Conservation (phyloP, 352 stramenopile species). For the Globisporangium heterothallicum region DNA sequence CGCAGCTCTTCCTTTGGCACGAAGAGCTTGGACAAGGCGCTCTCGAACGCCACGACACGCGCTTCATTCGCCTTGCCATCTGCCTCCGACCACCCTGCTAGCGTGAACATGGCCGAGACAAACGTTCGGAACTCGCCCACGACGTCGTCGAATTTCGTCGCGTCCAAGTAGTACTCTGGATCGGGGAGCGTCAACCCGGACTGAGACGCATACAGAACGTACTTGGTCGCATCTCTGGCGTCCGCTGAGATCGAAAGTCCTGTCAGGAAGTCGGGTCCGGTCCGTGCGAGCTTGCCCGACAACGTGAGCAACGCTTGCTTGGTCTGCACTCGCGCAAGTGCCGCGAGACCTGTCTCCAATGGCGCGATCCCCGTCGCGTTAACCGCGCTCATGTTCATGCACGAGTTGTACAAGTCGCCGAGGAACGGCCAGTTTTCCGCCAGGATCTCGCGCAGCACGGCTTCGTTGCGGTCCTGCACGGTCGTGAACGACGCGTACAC, state of each 20-base stretch:
- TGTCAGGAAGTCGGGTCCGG: conserved; percentile 78
- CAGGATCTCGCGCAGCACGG: conserved; percentile 22
- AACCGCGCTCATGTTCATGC: conserved; percentile 53
- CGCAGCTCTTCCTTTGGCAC: conserved; percentile 87
- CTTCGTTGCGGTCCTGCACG: conserved; percentile 25
- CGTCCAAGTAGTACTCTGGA: conserved; percentile 90
- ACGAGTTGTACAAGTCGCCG: conserved; percentile 52
- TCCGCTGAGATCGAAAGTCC: conserved; percentile 63
- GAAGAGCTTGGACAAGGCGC: conserved; percentile 69
- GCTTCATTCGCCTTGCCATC: conserved; percentile 31
- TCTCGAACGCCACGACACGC: conserved; percentile 83
- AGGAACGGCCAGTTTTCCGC: conserved; percentile 46
- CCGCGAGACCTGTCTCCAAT: conserved; percentile 23
- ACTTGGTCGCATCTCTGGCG: conserved; percentile 77
- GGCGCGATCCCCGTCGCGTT: conserved; percentile 37
- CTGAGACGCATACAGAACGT: conserved; percentile 81
- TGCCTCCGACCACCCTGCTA: conserved; percentile 38
- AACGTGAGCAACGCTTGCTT: conserved; percentile 45
- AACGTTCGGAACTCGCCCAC: conserved; percentile 68
- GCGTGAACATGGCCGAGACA: conserved; percentile 66
- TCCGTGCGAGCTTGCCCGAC: conserved; percentile 43
- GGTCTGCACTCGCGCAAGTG: conserved; percentile 26
- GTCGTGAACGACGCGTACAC: conserved; percentile 20
- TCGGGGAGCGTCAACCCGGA: conserved; percentile 85
- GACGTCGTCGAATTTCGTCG: conserved; percentile 70